Evolutionary conservation across 768 basidiomycete genomes (phyloP).

Genomic region (Lactarius tabidus): DNA sequence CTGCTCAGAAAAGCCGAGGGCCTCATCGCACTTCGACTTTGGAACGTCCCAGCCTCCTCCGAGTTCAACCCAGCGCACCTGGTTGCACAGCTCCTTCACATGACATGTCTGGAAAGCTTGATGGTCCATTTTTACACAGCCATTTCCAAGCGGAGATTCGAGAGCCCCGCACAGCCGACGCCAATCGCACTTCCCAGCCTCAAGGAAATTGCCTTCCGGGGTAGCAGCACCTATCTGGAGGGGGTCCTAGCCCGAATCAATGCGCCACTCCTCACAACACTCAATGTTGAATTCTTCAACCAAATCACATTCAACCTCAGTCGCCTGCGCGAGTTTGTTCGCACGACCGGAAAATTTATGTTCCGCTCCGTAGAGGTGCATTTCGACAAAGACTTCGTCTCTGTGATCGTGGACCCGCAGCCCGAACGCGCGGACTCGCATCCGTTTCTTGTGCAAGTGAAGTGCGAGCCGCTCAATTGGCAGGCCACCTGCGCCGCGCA

Average conservation of each 20-base stretch:
- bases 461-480: background rate
- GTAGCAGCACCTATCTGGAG: background rate
- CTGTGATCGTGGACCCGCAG: background rate
- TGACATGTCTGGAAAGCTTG: slow-evolving; percentile 7
- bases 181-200: background rate
- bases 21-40: background rate
- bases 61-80: slow-evolving; percentile 1
- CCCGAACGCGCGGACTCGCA: too few relatives aligned
- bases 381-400: background rate
- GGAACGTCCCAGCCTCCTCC: background rate
- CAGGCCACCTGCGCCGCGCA: background rate
- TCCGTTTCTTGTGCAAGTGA: slow-evolving; percentile 1
- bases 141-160: background rate
- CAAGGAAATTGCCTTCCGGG: background rate
- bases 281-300: background rate
- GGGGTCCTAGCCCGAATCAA: background rate
- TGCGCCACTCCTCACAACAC: background rate
- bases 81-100: background rate
- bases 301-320: background rate
- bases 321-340: background rate
- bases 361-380: background rate
- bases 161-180: background rate
- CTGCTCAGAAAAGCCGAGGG: background rate
- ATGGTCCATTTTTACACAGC: slow-evolving; percentile 1
- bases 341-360: background rate